Evolutionary conservation across 805 yeast species (phyloP).

Genomic region (Wickerhamomyces canadensis): DNA sequence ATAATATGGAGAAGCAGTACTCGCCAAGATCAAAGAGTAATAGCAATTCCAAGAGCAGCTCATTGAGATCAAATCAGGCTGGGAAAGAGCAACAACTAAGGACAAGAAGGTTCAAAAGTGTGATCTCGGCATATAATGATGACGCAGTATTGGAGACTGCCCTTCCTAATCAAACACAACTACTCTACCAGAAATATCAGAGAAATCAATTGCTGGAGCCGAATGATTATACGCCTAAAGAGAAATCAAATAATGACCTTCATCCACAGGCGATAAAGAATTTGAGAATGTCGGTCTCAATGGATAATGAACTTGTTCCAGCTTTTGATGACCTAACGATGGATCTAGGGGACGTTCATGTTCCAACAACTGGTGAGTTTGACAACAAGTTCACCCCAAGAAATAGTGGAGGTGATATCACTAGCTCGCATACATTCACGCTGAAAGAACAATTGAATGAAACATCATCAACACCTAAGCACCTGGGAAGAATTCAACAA

Average conservation of each 20-base stretch:
- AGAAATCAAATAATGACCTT: not conserved
- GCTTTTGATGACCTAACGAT: slow-evolving; percentile 21
- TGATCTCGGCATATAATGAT: not conserved
- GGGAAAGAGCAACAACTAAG: slow-evolving; percentile 12
- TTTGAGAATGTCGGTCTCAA: slow-evolving; percentile 8
- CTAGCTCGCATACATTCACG: too few species aligned
- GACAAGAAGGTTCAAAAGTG: not conserved
- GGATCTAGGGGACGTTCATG: slow-evolving; percentile 11
- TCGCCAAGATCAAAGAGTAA: too few species aligned
- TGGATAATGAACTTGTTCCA: slow-evolving; percentile 20
- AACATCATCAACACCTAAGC: not conserved
- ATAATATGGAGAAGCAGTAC: too few species aligned
- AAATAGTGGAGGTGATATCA: not conserved
- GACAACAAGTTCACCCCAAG: slow-evolving; percentile 5
- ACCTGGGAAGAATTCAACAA: slow-evolving; percentile 21
- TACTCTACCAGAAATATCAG: not conserved
- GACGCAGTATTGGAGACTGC: not conserved
- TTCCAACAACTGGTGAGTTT: not conserved
- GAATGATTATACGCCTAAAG: slow-evolving; percentile 13
- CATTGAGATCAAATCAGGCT: not conserved
- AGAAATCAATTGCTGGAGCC: not conserved
- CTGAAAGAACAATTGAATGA: not conserved
- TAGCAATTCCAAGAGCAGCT: not conserved
- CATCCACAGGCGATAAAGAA: slow-evolving; percentile 1
- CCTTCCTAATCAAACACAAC: not conserved